Conservation (phyloP, 75 land plant genomes). For the Azolla pinnata region DNA sequence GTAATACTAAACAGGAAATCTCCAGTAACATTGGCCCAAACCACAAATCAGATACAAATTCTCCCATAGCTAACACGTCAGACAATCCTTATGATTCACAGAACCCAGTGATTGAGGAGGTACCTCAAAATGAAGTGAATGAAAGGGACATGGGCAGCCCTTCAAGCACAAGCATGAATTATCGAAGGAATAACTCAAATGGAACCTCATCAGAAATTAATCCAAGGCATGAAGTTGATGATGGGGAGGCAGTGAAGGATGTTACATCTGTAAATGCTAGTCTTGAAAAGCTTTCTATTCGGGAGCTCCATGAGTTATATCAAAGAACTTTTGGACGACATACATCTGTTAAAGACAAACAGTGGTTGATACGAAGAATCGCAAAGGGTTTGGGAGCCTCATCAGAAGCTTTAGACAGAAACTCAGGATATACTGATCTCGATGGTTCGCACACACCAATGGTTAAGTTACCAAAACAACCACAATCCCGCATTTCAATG, state of each 20-base stretch:
- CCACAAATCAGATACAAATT: too few species aligned
- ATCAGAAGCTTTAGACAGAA: too few species aligned
- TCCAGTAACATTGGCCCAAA: slow-evolving; percentile 11
- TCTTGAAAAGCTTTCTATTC: slow-evolving; percentile 64
- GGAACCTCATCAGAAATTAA: too few species aligned
- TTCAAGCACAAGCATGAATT: slow-evolving; percentile 2
- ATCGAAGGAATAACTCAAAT: slow-evolving; percentile 10
- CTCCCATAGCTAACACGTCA: too few species aligned
- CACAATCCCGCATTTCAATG: too few species aligned
- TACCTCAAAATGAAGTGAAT: slow-evolving; percentile 3
- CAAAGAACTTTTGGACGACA: slow-evolving; percentile 77
- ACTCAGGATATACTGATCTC: too few species aligned
- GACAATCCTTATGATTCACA: slow-evolving; percentile 7
- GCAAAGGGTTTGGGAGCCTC: slow-evolving; percentile 60
- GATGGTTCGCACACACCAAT: too few species aligned
- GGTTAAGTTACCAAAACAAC: too few species aligned
- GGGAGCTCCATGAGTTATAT: slow-evolving; percentile 79
- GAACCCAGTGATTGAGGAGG: too few species aligned
- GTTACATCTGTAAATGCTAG: slow-evolving; percentile 24
- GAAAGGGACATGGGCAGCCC: slow-evolving; percentile 13
- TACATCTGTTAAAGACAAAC: slow-evolving; percentile 89
- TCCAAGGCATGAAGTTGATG: too few species aligned
- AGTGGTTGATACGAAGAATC: slow-evolving; percentile 89
- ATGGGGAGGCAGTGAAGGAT: not conserved
- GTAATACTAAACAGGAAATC: slow-evolving; percentile 19